These are phyloP conservation scores for Phoma herbarum DNA, from an alignment of 2,329 filamentous ascomycete genomes.

Conservation along the genomic window DNA sequence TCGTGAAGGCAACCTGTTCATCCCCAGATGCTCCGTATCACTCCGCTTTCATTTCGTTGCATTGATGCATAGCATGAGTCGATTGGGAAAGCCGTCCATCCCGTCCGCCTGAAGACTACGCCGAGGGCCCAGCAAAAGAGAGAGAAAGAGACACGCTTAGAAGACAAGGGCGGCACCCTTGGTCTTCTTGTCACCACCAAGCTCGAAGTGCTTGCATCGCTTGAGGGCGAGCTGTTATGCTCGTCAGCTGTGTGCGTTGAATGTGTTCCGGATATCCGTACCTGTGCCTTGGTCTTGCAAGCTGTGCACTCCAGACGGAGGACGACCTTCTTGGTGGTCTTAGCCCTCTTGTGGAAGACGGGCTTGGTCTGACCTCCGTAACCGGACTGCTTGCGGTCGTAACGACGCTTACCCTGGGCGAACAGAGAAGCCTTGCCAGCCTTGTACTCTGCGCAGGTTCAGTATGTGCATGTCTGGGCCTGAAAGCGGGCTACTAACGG, in stretches of 20 bases:
- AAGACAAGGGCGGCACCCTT: conserved; percentile 99
- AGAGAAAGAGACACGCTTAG: conserved; percentile 71
- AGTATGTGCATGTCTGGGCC: conserved; percentile 30
- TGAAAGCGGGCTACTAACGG: conserved; percentile 41
- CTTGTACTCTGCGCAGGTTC: conserved; percentile 75
- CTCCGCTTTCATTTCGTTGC: conserved; percentile 40
- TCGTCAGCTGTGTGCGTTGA: conserved; percentile 24
- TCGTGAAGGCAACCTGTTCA: conserved; percentile 47
- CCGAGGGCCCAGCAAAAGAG: conserved; percentile 52
- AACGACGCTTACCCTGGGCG: conserved; percentile 99
- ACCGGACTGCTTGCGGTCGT: conserved; percentile 89
- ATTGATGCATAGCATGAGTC: conserved; percentile 45
- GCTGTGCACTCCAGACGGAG: conserved; percentile 95
- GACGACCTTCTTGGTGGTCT: conserved; percentile 99
- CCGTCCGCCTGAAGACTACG: conserved; percentile 50
- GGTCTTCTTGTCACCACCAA: conserved; percentile 99
- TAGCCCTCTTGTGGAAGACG: conserved; percentile 99
- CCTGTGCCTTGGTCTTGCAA: conserved; percentile 72
- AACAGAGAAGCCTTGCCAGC: conserved; percentile 94
- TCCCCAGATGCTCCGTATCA: conserved; percentile 43
- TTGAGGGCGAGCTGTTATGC: conserved; percentile 92
- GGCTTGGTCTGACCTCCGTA: conserved; percentile 99
- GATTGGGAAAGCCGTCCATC: conserved; percentile 48
- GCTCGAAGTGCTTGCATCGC: conserved; percentile 99
- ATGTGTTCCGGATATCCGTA: conserved; percentile 18